phyloP scores from a whole-genome alignment of 164 flowering plant species.

The Vitis rupestris region DNA sequence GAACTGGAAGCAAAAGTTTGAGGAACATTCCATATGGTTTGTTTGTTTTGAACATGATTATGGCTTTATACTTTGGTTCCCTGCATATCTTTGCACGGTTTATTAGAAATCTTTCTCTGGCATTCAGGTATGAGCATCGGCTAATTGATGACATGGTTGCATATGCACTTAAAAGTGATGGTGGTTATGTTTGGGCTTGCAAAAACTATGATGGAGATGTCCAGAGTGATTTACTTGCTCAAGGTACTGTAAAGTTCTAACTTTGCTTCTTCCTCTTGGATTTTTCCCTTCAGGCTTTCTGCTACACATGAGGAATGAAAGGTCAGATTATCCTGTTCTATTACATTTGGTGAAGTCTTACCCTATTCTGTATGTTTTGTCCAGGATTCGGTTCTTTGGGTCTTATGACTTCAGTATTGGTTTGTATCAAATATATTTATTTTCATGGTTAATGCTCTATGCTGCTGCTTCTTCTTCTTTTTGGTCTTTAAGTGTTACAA shows the following conservation, averaged over 20 bases:
- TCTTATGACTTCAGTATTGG: slow-evolving; percentile 92
- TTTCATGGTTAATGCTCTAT: not conserved
- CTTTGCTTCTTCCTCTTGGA: not conserved
- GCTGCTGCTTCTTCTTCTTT: slow-evolving; percentile 1
- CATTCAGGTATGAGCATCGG: slow-evolving; percentile 94
- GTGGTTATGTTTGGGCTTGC: slow-evolving; percentile 99
- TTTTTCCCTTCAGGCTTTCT: not conserved
- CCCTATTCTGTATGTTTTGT: slow-evolving; percentile 5
- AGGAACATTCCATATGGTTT: slow-evolving; percentile 85
- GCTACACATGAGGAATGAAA: too few species aligned
- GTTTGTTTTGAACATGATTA: slow-evolving; percentile 6
- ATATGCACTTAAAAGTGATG: slow-evolving; percentile 90
- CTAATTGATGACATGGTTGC: slow-evolving; percentile 99
- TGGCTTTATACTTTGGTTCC: not conserved
- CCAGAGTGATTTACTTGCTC: slow-evolving; percentile 98
- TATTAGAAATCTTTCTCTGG: slow-evolving; percentile 11
- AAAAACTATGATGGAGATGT: slow-evolving; percentile 99
- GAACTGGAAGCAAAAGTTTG: slow-evolving; percentile 89
- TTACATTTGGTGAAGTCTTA: not conserved
- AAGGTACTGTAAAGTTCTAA: slow-evolving; percentile 49
- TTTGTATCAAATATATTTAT: slow-evolving; percentile 24
- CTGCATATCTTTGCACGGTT: slow-evolving; percentile 8
- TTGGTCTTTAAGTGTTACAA: not conserved
- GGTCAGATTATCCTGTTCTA: not conserved
- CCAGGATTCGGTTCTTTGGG: slow-evolving; percentile 98